A percentile compares a stretch with the other conserved stretches of the same genome.
Evolutionary conservation across 179 eudicot genomes (phyloP).

Genomic region (Heliamphora ciliata): DNA sequence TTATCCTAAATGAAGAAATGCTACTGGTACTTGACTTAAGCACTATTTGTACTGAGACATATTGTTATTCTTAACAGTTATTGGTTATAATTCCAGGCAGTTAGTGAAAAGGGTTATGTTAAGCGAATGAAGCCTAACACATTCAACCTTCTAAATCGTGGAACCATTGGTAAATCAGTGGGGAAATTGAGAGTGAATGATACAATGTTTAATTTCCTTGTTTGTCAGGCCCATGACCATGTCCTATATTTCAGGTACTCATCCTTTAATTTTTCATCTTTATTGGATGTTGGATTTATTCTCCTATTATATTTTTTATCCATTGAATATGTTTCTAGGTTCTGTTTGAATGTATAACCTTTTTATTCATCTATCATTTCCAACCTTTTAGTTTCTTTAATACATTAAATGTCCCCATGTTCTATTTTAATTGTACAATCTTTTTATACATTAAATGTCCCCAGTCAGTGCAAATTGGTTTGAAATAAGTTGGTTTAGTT

Average conservation of each 20-base stretch:
- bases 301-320: neutral
- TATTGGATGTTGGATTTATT: constrained; percentile 6
- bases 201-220: constrained; percentile 88
- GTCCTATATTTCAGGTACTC: constrained; percentile 81
- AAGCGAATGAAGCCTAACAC: constrained; percentile 91
- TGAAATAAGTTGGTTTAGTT: constrained; percentile 2
- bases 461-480: neutral
- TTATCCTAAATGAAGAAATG: constrained; percentile 94
- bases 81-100: constrained; percentile 41
- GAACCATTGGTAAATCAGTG: constrained; percentile 93
- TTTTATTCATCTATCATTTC: neutral
- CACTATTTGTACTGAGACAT: neutral
- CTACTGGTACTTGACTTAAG: constrained; percentile 51
- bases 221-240: constrained; percentile 86
- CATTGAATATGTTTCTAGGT: neutral
- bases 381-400: neutral
- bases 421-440: neutral
- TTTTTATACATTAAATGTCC: neutral
- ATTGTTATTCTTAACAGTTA: constrained; percentile 8
- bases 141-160: constrained; percentile 78
- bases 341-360: neutral
- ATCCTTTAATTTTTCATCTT: neutral
- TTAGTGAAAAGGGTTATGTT: constrained; percentile 94
- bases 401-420: neutral
- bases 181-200: constrained; percentile 91